These are phyloP conservation scores for Annona squamosa DNA, from an alignment of 164 flowering plant species.

Conservation along the genomic window DNA sequence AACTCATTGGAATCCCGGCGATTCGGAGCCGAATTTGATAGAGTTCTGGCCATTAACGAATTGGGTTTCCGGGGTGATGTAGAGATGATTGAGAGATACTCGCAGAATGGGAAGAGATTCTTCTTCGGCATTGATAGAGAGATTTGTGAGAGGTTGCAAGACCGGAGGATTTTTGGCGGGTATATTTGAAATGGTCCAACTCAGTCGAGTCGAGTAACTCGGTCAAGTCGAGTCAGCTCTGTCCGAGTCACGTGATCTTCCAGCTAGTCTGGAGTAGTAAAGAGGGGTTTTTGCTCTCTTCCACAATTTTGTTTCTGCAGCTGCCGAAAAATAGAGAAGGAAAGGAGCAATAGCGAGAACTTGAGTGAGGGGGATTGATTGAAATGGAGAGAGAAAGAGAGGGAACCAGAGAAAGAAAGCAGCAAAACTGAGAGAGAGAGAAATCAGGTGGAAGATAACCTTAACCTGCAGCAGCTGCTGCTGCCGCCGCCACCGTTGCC, in stretches of 20 bases:
- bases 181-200: neutral
- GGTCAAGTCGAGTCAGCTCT: neutral
- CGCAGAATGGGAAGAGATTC: slow-evolving; percentile 6
- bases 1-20: neutral
- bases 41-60: neutral
- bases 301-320: neutral
- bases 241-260: neutral
- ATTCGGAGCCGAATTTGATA: slow-evolving; percentile 2
- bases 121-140: slow-evolving; percentile 1
- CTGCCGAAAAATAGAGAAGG: neutral
- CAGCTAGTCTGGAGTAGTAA: no score
- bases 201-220: no score
- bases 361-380: neutral
- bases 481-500: no score
- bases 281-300: no score
- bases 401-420: neutral
- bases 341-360: neutral
- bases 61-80: slow-evolving; percentile 1
- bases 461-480: no score
- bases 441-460: neutral
- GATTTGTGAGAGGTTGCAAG: neutral
- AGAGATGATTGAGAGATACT: neutral
- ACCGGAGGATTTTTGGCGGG: neutral
- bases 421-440: neutral
- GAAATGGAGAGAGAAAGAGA: neutral